Base-by-base conservation (phyloP, 352 stramenopile species). In the Globisporangium perplexum region DNA sequence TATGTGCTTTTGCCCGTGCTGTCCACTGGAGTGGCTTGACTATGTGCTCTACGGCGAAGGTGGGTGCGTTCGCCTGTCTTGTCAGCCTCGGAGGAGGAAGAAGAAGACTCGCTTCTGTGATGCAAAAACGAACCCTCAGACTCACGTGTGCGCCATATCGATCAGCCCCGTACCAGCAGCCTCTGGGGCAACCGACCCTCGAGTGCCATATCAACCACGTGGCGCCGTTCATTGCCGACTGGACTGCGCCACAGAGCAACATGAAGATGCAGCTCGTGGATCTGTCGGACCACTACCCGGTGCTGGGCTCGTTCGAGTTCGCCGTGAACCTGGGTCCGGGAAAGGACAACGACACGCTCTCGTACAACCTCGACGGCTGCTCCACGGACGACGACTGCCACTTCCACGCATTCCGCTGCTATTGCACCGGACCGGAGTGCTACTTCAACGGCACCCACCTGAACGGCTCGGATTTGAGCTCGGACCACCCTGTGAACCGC, bases 1-100 rank as follows among this genome's bases (percentile, higher is more conserved):
- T 11, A 82, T 85, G 65, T 93, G 83, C 62, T 93, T 77, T 48
- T 93, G 83, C 44, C 69, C 83, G 0, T 93, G 83, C 56, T 93
- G 83, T 47, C 80, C 83, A 31, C 53, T 83, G 1, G 83, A 93
- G 56, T 93, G 83, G 83, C 59, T 93, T 20, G 83, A 93, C 67
- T 93, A 93, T 60, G 73, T 91, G 28, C 67, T 93, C 1, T 87
- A 84, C 39, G 81, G 72, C 22, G 65, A 84, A 83, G 62, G 78
- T 87, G 67, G 2, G 11, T 23, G n/a, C 7, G 4, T 47, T 10
- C 0, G 14, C 11, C 18, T 45, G 18, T 4, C 4, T 14, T 12
- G 33, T 18, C 26, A 5, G 26, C 26, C 26, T 2, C 18, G 12
- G 33, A 39, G 33, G 11, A 17, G 14, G 11, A 12, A 5, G 33